phyloP scores from a whole-genome alignment of 169 alveolate species.

The Perkinsus marinus region DNA sequence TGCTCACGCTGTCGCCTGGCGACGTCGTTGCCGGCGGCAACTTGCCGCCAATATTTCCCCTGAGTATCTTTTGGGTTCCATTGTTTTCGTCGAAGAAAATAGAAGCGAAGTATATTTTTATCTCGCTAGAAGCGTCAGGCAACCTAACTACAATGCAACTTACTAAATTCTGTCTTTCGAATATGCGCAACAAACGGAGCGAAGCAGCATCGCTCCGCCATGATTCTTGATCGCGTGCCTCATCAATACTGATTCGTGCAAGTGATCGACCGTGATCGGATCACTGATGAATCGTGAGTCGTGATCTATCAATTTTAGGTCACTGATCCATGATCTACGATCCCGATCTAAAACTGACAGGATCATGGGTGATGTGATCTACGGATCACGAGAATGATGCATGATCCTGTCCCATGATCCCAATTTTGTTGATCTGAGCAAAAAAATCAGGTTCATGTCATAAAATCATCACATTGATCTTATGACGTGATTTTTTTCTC shows the following conservation, averaged over 20 bases:
- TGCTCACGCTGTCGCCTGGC: background rate
- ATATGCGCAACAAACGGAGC: background rate
- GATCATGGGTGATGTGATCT: too few species aligned
- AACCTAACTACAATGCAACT: background rate
- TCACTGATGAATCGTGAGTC: too few species aligned
- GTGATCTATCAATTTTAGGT: too few species aligned
- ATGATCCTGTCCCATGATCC: too few species aligned
- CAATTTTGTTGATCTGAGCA: too few species aligned
- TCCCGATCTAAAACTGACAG: too few species aligned
- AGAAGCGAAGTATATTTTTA: background rate
- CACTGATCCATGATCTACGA: too few species aligned
- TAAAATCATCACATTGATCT: too few species aligned
- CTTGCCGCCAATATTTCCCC: background rate
- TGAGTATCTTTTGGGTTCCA: background rate
- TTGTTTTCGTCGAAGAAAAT: background rate
- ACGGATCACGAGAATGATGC: too few species aligned
- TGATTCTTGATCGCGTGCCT: background rate
- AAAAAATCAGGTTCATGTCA: too few species aligned
- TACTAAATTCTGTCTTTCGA: background rate
- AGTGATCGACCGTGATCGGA: background rate
- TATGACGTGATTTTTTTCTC: too few species aligned
- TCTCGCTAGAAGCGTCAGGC: background rate
- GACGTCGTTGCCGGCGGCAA: too few species aligned
- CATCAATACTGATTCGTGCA: background rate
- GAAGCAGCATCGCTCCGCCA: background rate